These are phyloP conservation scores for Bipolaris oryzae DNA, from an alignment of 2,329 filamentous ascomycete species.

Conservation along the genomic window DNA sequence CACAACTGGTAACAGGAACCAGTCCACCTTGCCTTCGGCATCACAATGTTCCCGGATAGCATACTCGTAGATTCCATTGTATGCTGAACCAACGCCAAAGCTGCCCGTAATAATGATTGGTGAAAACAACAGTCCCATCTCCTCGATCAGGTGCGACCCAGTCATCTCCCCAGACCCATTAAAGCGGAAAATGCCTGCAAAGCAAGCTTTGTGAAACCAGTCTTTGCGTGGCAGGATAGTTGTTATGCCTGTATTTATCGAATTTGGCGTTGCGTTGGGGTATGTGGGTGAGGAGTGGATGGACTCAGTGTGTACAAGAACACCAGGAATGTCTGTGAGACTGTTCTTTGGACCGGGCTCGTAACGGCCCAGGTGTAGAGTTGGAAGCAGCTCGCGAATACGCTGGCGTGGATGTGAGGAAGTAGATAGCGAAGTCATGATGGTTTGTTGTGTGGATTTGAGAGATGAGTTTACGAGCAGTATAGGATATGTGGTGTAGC, in stretches of 20 bases:
- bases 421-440: conserved; percentile 17
- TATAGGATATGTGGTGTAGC: background rate
- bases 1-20: conserved; percentile 64
- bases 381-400: conserved; percentile 49
- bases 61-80: conserved; percentile 65
- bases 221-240: conserved; percentile 52
- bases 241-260: conserved; percentile 53
- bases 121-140: conserved; percentile 64
- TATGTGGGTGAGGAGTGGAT: conserved; percentile 41
- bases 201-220: conserved; percentile 51
- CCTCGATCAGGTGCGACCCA: conserved; percentile 65
- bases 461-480: no score
- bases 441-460: background rate
- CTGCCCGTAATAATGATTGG: conserved; percentile 67
- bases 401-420: conserved; percentile 34
- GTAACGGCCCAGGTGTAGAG: conserved; percentile 46
- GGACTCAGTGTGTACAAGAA: conserved; percentile 51
- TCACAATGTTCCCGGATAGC: conserved; percentile 55
- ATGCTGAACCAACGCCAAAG: conserved; percentile 63
- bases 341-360: conserved; percentile 50
- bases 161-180: conserved; percentile 70
- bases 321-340: conserved; percentile 53
- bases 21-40: conserved; percentile 53
- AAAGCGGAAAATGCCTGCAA: conserved; percentile 61
- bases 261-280: conserved; percentile 32